Conservation (phyloP, 305 asterid genomes). For the Rubia peregrina region DNA sequence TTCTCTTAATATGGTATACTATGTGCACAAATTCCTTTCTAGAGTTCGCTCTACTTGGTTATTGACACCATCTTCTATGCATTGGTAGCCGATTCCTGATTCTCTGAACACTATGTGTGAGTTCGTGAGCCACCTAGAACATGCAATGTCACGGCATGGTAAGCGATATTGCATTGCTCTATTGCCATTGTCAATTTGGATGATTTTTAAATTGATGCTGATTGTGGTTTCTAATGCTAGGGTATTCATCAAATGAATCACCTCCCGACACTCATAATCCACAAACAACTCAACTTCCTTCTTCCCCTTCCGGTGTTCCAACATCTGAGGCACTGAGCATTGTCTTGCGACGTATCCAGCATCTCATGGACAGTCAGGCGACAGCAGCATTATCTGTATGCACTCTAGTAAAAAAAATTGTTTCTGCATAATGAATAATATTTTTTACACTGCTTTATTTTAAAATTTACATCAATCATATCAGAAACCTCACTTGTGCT, state of each 20-base stretch:
- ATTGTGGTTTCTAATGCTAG: conserved; percentile 21
- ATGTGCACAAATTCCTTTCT: conserved; percentile 5
- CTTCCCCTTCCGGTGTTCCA: conserved; percentile 49
- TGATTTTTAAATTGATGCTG: conserved; percentile 14
- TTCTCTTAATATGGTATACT: conserved; percentile 49
- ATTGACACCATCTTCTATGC: conserved; percentile 20
- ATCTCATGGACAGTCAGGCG: conserved; percentile 55
- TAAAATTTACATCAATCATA: not conserved
- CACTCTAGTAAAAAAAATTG: conserved; percentile 11
- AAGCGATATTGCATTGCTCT: conserved; percentile 7
- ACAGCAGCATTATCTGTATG: conserved; percentile 74
- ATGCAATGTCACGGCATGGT: conserved; percentile 59
- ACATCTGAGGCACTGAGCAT: conserved; percentile 57
- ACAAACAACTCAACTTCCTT: conserved; percentile 43
- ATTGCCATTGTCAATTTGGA: conserved; percentile 11
- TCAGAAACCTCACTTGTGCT: not conserved
- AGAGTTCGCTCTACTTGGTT: conserved; percentile 6
- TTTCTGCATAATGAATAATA: not conserved
- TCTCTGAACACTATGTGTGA: conserved; percentile 68
- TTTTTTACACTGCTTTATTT: not conserved
- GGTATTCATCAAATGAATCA: conserved; percentile 41
- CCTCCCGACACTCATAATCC: conserved; percentile 25
- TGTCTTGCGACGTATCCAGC: conserved; percentile 52
- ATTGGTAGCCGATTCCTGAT: conserved; percentile 68
- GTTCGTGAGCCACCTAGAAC: conserved; percentile 72